Evolutionary conservation across 352 stramenopile genomes (phyloP).

Genomic region (Pythium rishiriense): DNA sequence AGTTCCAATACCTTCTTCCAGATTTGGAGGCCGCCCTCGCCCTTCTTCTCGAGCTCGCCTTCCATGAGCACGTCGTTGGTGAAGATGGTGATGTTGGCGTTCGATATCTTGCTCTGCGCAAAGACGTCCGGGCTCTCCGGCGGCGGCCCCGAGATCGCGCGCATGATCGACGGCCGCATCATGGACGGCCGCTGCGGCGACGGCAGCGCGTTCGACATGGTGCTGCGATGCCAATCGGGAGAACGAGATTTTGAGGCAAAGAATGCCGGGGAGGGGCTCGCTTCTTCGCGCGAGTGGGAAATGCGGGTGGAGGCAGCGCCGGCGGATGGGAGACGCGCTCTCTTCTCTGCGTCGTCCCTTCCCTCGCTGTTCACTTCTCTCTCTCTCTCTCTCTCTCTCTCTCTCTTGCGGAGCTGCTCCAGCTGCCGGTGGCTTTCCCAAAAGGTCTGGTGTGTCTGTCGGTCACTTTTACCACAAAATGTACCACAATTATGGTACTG

Average conservation of each 20-base stretch:
- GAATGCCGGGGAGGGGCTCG: background rate
- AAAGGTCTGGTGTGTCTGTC: background rate
- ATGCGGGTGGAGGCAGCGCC: background rate
- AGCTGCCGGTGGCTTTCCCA: background rate
- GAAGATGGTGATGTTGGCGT: slow-evolving; percentile 59
- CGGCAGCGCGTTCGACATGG: slow-evolving; percentile 29
- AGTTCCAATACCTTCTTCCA: slow-evolving; percentile 56
- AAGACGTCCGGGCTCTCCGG: slow-evolving; percentile 55
- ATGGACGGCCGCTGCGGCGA: slow-evolving; percentile 14
- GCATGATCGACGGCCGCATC: slow-evolving; percentile 51
- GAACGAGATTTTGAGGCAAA: no score
- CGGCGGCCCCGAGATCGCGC: slow-evolving; percentile 25
- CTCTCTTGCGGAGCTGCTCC: background rate
- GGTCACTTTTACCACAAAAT: slow-evolving; percentile 13
- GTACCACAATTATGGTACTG: slow-evolving; percentile 11
- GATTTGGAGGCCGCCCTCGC: slow-evolving; percentile 52
- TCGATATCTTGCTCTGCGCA: slow-evolving; percentile 54
- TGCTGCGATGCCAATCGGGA: no score
- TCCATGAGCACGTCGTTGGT: slow-evolving; percentile 71
- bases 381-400: background rate
- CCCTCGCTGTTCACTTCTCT: background rate
- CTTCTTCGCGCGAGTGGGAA: background rate
- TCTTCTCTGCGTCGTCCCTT: no score
- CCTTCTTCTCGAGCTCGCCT: slow-evolving; percentile 67
- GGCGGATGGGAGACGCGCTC: no score